A percentile compares a stretch with the other conserved stretches of the same genome.
Conservation (phyloP, 352 stramenopile genomes). For the Pythium sp. region DNA sequence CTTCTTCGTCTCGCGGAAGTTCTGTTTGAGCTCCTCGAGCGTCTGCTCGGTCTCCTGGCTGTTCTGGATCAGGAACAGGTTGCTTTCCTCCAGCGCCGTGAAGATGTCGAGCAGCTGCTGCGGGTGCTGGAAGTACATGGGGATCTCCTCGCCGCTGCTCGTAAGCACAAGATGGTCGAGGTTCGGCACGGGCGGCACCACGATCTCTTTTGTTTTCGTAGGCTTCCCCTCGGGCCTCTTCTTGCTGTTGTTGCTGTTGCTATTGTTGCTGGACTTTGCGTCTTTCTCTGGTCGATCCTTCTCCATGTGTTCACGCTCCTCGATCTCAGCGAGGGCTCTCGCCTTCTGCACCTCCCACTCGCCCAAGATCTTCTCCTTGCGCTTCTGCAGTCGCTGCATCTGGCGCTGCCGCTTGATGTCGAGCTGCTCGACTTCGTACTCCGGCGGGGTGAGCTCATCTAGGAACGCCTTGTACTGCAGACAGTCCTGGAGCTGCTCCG, state of each 20-base stretch:
- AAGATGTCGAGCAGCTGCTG: slow-evolving; percentile 94
- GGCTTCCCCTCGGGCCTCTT: slow-evolving; percentile 53
- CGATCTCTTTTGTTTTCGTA: slow-evolving; percentile 37
- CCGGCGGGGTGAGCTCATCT: slow-evolving; percentile 86
- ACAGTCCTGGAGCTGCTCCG: slow-evolving; percentile 93
- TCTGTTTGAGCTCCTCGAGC: slow-evolving; percentile 93
- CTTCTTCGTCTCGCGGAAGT: slow-evolving; percentile 88
- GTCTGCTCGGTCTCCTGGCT: slow-evolving; percentile 94
- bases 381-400: slow-evolving; percentile 55
- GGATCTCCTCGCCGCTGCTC: slow-evolving; percentile 88
- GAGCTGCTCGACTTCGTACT: slow-evolving; percentile 84
- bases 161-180: slow-evolving; percentile 58
- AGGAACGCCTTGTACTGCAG: slow-evolving; percentile 93
- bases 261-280: slow-evolving; percentile 15
- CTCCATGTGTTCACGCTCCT: slow-evolving; percentile 59
- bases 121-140: slow-evolving; percentile 95
- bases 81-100: slow-evolving; percentile 92
- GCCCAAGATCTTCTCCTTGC: slow-evolving; percentile 63
- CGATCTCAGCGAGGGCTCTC: slow-evolving; percentile 56
- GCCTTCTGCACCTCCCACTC: slow-evolving; percentile 67
- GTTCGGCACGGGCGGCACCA: slow-evolving; percentile 63
- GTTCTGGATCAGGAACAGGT: slow-evolving; percentile 96
- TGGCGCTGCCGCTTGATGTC: slow-evolving; percentile 70
- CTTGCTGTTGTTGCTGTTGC: slow-evolving; percentile 13
- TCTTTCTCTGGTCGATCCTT: slow-evolving; percentile 67